Evolutionary conservation across 345 rosid species (phyloP).

Genomic region (Isatis tinctoria): DNA sequence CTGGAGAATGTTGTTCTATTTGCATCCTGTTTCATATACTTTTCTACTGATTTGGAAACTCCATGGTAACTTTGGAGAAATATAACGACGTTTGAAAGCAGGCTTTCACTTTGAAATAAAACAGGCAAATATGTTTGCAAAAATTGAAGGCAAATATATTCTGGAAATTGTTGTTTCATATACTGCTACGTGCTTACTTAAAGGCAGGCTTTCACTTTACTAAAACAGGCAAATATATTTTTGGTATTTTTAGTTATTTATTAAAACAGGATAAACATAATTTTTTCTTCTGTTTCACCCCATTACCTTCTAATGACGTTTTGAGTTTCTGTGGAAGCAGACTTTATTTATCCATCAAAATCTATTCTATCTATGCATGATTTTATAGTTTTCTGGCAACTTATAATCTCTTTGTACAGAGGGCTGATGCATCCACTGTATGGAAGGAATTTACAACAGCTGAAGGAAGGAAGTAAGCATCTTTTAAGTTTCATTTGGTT

Average conservation of each 20-base stretch:
- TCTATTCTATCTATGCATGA: background rate
- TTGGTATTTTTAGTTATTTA: no score
- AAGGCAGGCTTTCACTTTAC: no score
- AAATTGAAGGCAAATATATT: no score
- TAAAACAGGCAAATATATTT: no score
- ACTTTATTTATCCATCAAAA: background rate
- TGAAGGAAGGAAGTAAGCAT: constrained; percentile 79
- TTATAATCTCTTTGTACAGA: constrained; percentile 45
- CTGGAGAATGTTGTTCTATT: constrained; percentile 27
- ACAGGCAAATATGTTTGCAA: constrained; percentile 32
- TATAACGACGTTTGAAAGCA: background rate
- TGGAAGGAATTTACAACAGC: constrained; percentile 96
- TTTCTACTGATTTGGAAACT: constrained; percentile 34
- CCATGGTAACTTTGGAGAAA: constrained; percentile 23
- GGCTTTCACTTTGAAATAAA: constrained; percentile 46
- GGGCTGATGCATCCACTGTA: constrained; percentile 98
- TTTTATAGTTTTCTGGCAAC: constrained; percentile 11
- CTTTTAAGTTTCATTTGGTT: constrained; percentile 1
- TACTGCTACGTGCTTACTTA: no score
- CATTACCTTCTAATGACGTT: background rate
- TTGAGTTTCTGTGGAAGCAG: constrained; percentile 1
- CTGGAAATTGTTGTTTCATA: no score
- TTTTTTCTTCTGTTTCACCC: background rate
- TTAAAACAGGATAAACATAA: background rate
- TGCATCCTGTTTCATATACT: constrained; percentile 35